Percentiles rank a stretch among this genome's conserved stretches.
phyloP scores from a whole-genome alignment of 495 filamentous ascomycete genomes.

The Platismatia glauca region DNA sequence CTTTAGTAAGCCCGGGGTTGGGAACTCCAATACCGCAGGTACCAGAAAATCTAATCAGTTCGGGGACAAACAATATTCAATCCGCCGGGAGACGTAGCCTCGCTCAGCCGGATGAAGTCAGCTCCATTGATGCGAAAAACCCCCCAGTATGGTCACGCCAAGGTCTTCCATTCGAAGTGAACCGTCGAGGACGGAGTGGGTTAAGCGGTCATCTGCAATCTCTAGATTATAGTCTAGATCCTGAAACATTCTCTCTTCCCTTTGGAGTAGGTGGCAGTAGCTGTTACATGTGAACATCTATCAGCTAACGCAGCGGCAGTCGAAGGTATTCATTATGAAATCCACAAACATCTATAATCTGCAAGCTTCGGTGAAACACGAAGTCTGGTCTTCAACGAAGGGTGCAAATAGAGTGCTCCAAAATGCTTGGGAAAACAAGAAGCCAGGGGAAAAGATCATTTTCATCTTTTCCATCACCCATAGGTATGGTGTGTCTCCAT shows the following conservation, averaged over 20 bases:
- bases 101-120: background rate
- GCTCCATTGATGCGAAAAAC: background rate
- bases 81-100: background rate
- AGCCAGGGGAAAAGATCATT: constrained; percentile 13
- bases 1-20: background rate
- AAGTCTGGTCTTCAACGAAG: constrained; percentile 20
- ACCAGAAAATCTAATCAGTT: background rate
- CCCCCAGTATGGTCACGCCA: constrained; percentile 17
- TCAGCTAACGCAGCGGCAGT: constrained; percentile 9
- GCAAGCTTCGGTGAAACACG: constrained; percentile 13
- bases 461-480: constrained; percentile 20
- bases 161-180: constrained; percentile 13
- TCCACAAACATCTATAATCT: constrained; percentile 11
- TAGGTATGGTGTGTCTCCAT: background rate
- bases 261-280: constrained; percentile 12
- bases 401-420: constrained; percentile 21
- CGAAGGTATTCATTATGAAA: constrained; percentile 22
- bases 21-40: background rate
- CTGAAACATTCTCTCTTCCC: constrained; percentile 15
- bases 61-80: background rate
- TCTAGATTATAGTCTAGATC: constrained; percentile 11
- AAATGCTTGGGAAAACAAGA: constrained; percentile 18
- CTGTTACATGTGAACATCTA: background rate
- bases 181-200: background rate
- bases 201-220: background rate